These are phyloP conservation scores for Diversispora epigaea DNA, from an alignment of 192 early-diverging fungal species.

Conservation along the genomic window DNA sequence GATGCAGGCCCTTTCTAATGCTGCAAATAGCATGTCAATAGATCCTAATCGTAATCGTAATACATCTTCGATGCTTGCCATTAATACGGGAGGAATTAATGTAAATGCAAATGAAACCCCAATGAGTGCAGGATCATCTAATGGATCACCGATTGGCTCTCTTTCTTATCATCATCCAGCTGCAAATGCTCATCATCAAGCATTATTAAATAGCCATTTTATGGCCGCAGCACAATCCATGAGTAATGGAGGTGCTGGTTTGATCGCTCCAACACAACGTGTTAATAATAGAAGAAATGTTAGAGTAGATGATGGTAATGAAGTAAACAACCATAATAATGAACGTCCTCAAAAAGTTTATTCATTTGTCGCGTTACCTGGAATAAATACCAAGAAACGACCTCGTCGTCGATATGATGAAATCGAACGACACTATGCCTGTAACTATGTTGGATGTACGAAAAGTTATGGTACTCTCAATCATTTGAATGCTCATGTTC, in stretches of 20 bases:
- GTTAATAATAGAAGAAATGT: neutral
- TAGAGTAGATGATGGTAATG: neutral
- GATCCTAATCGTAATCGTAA: neutral
- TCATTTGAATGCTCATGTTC: slow-evolving; percentile 67
- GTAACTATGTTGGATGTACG: slow-evolving; percentile 55
- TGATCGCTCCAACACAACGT: neutral
- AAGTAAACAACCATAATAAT: neutral
- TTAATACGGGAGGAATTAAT: neutral
- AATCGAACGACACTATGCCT: slow-evolving; percentile 63
- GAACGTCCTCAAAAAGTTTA: slow-evolving; percentile 42
- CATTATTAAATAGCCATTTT: slow-evolving; percentile 21
- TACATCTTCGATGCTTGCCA: slow-evolving; percentile 6
- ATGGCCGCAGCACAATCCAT: slow-evolving; percentile 26
- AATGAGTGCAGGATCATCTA: slow-evolving; percentile 10
- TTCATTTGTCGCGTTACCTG: slow-evolving; percentile 58
- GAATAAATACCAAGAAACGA: slow-evolving; percentile 56
- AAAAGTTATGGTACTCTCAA: slow-evolving; percentile 68
- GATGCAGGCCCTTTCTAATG: neutral
- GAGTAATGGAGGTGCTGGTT: neutral
- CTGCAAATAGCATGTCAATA: neutral
- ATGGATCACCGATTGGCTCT: neutral
- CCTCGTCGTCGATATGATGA: slow-evolving; percentile 63
- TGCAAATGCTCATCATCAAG: slow-evolving; percentile 13
- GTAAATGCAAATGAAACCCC: neutral
- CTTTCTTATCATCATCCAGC: neutral